Evolutionary conservation across 1,284 basidiomycete genomes (phyloP).

Genomic region (Cutaneotrichosporon cyanovorans): DNA sequence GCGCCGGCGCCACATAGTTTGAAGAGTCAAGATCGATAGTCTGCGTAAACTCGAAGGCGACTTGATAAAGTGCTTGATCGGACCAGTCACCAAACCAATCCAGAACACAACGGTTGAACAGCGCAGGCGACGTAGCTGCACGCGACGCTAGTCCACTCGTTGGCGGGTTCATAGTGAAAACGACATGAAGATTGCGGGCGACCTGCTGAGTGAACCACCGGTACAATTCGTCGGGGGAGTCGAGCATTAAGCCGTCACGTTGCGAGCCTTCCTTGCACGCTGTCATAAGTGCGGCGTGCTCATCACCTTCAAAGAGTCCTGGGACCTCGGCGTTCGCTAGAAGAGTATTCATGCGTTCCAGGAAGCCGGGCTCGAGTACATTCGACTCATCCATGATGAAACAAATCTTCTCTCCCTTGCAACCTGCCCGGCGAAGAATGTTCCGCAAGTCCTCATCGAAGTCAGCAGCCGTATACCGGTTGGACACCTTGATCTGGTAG

Average conservation of each 20-base stretch:
- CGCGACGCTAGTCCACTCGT: conserved; percentile 89
- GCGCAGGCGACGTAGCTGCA: conserved; percentile 91
- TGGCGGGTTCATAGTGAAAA: conserved; percentile 99
- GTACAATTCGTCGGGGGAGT: conserved; percentile 94
- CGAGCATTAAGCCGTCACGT: conserved; percentile 93
- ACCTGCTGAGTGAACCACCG: conserved; percentile 97
- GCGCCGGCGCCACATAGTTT: conserved; percentile 63
- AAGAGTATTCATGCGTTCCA: conserved; percentile 98
- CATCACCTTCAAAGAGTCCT: conserved; percentile 96
- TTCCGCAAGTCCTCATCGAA: conserved; percentile 96
- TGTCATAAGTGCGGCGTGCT: conserved; percentile 92
- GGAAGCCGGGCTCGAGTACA: conserved; percentile 94
- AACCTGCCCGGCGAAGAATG: conserved; percentile 86
- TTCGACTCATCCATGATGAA: conserved; percentile 99
- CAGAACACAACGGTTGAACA: conserved; percentile 96
- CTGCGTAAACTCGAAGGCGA: conserved; percentile 88
- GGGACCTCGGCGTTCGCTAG: conserved; percentile 99
- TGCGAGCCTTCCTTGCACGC: conserved; percentile 98
- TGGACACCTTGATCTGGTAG: conserved; percentile 98
- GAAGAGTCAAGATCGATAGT: conserved; percentile 81
- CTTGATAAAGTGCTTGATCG: conserved; percentile 93
- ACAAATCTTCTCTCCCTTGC: conserved; percentile 97
- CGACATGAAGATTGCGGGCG: conserved; percentile 90
- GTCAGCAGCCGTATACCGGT: conserved; percentile 95
- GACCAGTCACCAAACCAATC: conserved; percentile 99